Conservation (phyloP, 2,329 filamentous ascomycete species). For the Thelonectria blattea region DNA sequence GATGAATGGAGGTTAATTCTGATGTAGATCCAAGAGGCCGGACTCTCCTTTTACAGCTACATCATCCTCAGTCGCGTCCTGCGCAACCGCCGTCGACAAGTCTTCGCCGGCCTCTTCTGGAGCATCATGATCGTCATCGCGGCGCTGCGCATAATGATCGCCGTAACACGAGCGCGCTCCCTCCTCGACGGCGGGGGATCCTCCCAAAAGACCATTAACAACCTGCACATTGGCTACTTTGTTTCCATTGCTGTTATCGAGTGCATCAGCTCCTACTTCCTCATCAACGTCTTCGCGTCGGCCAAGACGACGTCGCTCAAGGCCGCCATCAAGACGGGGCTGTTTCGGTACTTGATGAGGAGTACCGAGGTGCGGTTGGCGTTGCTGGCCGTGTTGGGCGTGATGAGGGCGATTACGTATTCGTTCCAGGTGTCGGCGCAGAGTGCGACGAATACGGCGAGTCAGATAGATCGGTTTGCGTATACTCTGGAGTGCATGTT, state of each 20-base stretch:
- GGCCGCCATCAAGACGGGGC: constrained; percentile 40
- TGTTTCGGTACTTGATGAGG: constrained; percentile 49
- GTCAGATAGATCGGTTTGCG: constrained; percentile 49
- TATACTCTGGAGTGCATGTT: constrained; percentile 52
- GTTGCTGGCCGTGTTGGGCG: constrained; percentile 45
- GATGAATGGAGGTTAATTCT: neutral
- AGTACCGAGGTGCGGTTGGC: constrained; percentile 50
- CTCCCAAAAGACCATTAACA: constrained; percentile 43
- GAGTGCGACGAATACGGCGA: constrained; percentile 44
- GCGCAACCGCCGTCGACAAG: constrained; percentile 46
- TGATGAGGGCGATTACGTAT: constrained; percentile 49
- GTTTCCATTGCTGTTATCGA: constrained; percentile 49
- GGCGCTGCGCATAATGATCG: constrained; percentile 53
- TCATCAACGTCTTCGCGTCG: constrained; percentile 45
- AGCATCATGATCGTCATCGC: constrained; percentile 60
- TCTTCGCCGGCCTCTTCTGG: constrained; percentile 62
- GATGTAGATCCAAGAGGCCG: constrained; percentile 51
- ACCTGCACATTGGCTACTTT: constrained; percentile 51
- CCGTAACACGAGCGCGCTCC: constrained; percentile 39
- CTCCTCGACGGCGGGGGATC: constrained; percentile 35
- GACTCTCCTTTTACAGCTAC: constrained; percentile 56
- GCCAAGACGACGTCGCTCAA: constrained; percentile 40
- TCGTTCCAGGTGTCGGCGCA: constrained; percentile 47
- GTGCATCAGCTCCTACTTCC: constrained; percentile 47
- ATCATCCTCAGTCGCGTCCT: constrained; percentile 59